Evolutionary conservation across 345 rosid species (phyloP).

Genomic region (Raphanus raphanistrum): DNA sequence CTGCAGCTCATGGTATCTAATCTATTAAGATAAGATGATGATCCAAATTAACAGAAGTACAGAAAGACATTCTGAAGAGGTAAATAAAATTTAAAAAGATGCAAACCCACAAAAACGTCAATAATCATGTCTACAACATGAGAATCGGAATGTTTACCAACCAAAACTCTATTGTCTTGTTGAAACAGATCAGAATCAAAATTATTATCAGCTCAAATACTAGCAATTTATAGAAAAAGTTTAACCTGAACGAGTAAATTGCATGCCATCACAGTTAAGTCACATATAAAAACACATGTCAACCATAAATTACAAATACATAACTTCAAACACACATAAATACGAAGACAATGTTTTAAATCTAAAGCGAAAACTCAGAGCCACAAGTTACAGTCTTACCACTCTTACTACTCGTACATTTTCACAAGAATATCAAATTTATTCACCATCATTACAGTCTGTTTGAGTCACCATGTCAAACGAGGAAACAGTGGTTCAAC

Average conservation of each 20-base stretch:
- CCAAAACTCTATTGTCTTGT: no score
- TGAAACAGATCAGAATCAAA: no score
- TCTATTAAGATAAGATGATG: no score
- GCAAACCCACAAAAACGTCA: no score
- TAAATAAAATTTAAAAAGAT: not conserved
- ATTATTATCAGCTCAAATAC: no score
- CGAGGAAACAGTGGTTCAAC: constrained; percentile 31
- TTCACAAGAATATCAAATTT: not conserved
- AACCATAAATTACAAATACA: not conserved
- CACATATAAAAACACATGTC: not conserved
- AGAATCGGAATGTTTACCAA: no score
- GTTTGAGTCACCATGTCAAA: constrained; percentile 12
- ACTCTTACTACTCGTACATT: not conserved
- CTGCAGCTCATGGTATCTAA: no score
- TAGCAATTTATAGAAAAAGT: no score
- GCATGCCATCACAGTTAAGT: not conserved
- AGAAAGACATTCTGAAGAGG: no score
- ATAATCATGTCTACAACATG: no score
- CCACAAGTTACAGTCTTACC: not conserved
- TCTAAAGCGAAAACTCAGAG: not conserved
- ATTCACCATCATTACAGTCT: not conserved
- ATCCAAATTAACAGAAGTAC: no score
- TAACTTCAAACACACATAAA: not conserved
- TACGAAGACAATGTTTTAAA: not conserved
- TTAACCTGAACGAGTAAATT: not conserved